Evolutionary conservation across 2,329 filamentous ascomycete genomes (phyloP), one percentile per base, ranked within the genome.

Genomic region (Ophiostoma fasciatum): DNA sequence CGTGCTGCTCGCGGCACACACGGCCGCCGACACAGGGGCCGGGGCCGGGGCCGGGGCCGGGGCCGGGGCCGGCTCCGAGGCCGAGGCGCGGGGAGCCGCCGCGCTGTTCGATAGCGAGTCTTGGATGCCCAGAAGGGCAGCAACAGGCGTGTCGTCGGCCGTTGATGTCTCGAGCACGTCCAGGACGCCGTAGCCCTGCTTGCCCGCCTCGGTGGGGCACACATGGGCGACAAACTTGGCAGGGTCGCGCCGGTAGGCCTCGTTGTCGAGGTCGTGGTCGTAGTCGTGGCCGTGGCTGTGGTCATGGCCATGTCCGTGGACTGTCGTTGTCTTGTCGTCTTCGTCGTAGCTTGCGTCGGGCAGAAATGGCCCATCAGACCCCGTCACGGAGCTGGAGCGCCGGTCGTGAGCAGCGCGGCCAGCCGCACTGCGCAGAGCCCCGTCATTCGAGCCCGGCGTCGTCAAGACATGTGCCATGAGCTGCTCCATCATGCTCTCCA

Each of bases 401-500:
- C n/a, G n/a, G n/a, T n/a, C n/a, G n/a, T n/a, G n/a, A n/a, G n/a
- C n/a, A n/a, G n/a, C n/a, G n/a, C n/a, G n/a, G n/a, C n/a, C n/a
- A n/a, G n/a, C n/a, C n/a, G n/a, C n/a, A n/a, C n/a, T n/a, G n/a
- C n/a, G n/a, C n/a, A n/a, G n/a, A n/a, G 13, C 33, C 4, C 19
- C 48, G 15, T 39, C 38, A 4, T 21, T 31, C 15, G 18, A 13
- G 4, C 49, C 45, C 35, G 25, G 46, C 38, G 14, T 43, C 2
- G 49, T 49, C 32, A 54, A 42, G 28, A 58, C 51, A 25, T 53
- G 54, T n/a, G 60, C 54, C 33, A 63, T 56, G 0, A 68, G 46
- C 37, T 53, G 56, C 46, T 63, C 57, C 50, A 68, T 60, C 44
- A 68, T 53, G 19, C 55, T 52, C 44, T 68, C 65, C 4, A 69